Evolutionary conservation across 257 asterid species (phyloP), one percentile per base, ranked within the genome.

Genomic region (Apocynum venetum): DNA sequence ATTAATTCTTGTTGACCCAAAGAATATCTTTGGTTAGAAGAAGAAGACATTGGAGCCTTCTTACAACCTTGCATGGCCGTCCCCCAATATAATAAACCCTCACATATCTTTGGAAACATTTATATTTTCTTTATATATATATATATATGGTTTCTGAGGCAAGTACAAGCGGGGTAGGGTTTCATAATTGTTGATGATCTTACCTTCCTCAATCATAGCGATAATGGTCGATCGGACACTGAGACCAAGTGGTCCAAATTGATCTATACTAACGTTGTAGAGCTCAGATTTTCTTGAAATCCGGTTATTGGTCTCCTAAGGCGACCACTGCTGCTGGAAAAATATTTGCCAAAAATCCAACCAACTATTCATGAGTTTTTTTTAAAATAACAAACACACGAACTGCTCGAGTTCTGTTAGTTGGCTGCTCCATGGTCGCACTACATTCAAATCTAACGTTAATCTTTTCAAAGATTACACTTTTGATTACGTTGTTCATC

Each of bases 341-440:
- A 75, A 9, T 68, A 46, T 31, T 25, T 53, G 8, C 47, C 31
- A 11, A 65, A 68, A 52, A 43, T 41, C 47, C 66, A 43, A 49
- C 80, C 80, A 71, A 60, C 71, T 60, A 6, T 53, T 14, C 17
- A 20, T 3, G 25, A 59, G 31, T 56, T 17, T 25, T 31, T 53
- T 74, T 17, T 60, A 25, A 20, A n/a, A 44, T 19, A 49, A 20
- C 41, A 14, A 70, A n/a, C 57, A 12, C 55, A 49, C 74, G 55
- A 70, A 70, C 46, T 65, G 71, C 40, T 65, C 31, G 12, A 65
- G 35, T 43, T 75, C 46, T 60, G 78, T 43, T 31, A 10, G 80
- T 67, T 77, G 71, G 69, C 56, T 84, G 87, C 71, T 67, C 71
- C 77, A 19, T 6, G n/a, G 85, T 84, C 87, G 80, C 83, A 84